Conservation (phyloP, 371 early-diverging fungal species). For the Mortierella sp. region DNA sequence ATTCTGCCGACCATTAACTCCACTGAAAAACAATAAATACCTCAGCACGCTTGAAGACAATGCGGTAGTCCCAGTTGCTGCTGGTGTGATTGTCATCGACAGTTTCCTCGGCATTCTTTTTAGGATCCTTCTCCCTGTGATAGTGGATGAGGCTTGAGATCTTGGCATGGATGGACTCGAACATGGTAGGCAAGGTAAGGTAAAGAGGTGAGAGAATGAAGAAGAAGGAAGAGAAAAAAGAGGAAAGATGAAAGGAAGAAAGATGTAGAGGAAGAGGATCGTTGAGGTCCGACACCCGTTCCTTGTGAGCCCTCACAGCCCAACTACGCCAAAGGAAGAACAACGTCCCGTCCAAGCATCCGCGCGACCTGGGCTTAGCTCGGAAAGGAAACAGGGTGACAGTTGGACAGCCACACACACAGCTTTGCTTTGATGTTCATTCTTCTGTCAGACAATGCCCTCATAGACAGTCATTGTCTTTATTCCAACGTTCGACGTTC, state of each 20-base stretch:
- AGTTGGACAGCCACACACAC: constrained; percentile 4
- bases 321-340: too few relatives aligned
- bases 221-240: neutral
- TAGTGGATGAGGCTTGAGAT: constrained; percentile 7
- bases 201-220: neutral
- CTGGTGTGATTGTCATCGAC: constrained; percentile 2
- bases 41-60: constrained; percentile 37
- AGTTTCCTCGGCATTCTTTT: neutral
- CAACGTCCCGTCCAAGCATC: too few relatives aligned
- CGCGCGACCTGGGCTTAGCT: neutral
- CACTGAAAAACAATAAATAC: constrained; percentile 12
- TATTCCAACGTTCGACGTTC: too few relatives aligned
- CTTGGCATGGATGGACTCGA: constrained; percentile 13
- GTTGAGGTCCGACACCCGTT: too few relatives aligned
- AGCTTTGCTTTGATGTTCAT: too few relatives aligned
- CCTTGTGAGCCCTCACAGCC: too few relatives aligned
- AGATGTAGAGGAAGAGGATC: neutral
- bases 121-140: constrained; percentile 6
- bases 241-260: neutral
- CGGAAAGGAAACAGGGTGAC: constrained; percentile 3
- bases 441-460: too few relatives aligned
- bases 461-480: too few relatives aligned
- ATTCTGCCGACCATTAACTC: too few relatives aligned
- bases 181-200: constrained; percentile 4
- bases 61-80: constrained; percentile 39